Evolutionary conservation across 1,139 yeast species (phyloP).

Genomic region (Yamadazyma sp.): DNA sequence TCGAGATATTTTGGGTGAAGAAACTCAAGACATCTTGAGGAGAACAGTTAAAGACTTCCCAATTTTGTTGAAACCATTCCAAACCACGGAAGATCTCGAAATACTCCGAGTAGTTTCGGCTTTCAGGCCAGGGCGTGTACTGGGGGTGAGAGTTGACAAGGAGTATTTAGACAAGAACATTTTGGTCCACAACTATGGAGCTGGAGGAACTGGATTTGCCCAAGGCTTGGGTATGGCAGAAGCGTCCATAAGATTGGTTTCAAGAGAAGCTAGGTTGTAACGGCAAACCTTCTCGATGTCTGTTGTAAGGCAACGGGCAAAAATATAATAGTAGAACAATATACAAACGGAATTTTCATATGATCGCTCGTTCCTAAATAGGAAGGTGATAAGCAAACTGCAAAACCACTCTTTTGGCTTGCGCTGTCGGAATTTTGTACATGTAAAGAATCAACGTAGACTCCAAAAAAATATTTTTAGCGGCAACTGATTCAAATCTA

Average conservation of each 20-base stretch:
- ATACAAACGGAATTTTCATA: not conserved
- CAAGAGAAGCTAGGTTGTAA: not conserved
- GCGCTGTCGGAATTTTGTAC: not conserved
- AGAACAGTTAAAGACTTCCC: conserved; percentile 59
- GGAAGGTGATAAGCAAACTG: not conserved
- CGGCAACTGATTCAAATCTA: not conserved
- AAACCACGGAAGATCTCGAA: conserved; percentile 22
- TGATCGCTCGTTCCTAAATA: no score
- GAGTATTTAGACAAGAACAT: conserved; percentile 33
- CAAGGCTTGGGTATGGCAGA: conserved; percentile 47
- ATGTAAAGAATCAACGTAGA: no score
- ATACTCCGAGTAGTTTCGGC: conserved; percentile 65
- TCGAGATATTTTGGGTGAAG: conserved; percentile 51
- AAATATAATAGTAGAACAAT: not conserved
- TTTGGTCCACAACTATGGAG: conserved; percentile 50
- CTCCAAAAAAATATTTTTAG: no score
- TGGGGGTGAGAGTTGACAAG: conserved; percentile 66
- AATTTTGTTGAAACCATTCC: conserved; percentile 33
- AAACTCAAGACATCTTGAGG: conserved; percentile 56
- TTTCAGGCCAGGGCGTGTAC: conserved; percentile 65
- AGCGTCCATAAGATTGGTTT: conserved; percentile 25
- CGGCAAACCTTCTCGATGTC: no score
- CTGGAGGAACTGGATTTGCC: conserved; percentile 48
- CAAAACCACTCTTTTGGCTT: not conserved
- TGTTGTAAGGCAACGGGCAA: no score